These are phyloP conservation scores for Jaapia argillacea DNA, from an alignment of 768 basidiomycete species.

Conservation along the genomic window DNA sequence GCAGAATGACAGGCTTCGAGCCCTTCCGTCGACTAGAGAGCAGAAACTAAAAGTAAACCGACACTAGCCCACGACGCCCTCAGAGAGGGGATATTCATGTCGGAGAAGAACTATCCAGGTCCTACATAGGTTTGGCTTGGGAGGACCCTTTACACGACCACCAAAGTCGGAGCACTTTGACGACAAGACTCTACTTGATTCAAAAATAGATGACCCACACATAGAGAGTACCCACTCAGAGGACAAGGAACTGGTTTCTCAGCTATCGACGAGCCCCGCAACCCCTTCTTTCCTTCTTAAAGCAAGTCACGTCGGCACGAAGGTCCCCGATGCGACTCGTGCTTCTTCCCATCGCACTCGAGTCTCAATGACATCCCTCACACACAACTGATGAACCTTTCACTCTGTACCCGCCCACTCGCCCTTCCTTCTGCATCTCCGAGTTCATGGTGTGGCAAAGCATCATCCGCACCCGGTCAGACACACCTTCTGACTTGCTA, in stretches of 20 bases:
- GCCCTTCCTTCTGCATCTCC: conserved; percentile 40
- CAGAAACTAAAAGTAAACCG: neutral
- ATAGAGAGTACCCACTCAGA: too few relatives aligned
- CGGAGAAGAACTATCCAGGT: neutral
- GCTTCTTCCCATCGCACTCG: conserved; percentile 14
- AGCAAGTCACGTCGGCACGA: neutral
- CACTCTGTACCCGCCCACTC: conserved; percentile 45
- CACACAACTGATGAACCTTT: conserved; percentile 52
- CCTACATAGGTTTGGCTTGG: too few relatives aligned
- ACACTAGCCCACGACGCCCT: too few relatives aligned
- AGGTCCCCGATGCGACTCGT: conserved; percentile 3
- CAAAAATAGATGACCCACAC: neutral
- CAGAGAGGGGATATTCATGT: neutral
- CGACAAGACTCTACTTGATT: neutral
- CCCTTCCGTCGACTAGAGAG: too few relatives aligned
- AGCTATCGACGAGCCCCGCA: neutral
- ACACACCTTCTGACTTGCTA: conserved; percentile 31
- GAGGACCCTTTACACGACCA: too few relatives aligned
- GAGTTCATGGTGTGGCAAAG: conserved; percentile 73
- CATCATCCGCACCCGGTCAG: conserved; percentile 66
- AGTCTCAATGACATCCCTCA: conserved; percentile 37
- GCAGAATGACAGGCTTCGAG: neutral
- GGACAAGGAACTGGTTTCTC: neutral
- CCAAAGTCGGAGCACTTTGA: neutral
- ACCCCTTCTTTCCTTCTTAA: neutral